Conservation (phyloP, 163 green algal species). For the Chlamydomonas reinhardtii region DNA sequence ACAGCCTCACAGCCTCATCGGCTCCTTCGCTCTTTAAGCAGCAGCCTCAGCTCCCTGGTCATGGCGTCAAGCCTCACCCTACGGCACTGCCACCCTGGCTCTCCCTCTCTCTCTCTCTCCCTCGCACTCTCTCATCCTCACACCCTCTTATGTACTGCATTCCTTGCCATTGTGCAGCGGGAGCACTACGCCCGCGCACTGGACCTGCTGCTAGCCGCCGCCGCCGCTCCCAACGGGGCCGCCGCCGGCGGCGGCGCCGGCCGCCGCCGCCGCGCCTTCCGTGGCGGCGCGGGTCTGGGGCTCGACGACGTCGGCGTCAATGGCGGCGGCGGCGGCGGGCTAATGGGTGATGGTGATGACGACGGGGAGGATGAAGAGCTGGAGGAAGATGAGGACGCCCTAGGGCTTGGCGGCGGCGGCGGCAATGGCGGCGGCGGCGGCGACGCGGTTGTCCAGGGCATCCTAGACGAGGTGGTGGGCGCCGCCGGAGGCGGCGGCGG, state of each 20-base stretch:
- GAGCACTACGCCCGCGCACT: slow-evolving; percentile 3
- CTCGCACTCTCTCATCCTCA: too few relatives aligned
- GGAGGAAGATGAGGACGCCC: neutral
- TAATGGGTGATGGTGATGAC: neutral
- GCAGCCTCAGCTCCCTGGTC: too few relatives aligned
- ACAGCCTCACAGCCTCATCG: too few relatives aligned
- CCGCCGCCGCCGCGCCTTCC: neutral
- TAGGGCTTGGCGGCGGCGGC: neutral
- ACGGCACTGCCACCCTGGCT: too few relatives aligned
- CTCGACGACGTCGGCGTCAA: neutral
- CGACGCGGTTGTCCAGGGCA: neutral
- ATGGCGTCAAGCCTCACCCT: too few relatives aligned
- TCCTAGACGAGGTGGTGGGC: neutral
- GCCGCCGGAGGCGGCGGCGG: neutral
- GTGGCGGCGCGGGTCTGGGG: neutral
- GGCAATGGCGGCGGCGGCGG: neutral
- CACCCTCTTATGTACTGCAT: too few relatives aligned
- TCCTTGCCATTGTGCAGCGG: too few relatives aligned
- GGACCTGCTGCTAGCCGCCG: slow-evolving; percentile 4
- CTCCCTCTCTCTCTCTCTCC: too few relatives aligned
- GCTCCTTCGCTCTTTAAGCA: too few relatives aligned
- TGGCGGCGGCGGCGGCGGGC: neutral
- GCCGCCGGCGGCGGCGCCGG: neutral
- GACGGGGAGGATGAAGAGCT: too few relatives aligned
- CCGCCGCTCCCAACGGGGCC: neutral